Evolutionary conservation across 2,329 filamentous ascomycete species (phyloP), one percentile per base, ranked within the genome.

Genomic region (Pestalotiopsis sp.): DNA sequence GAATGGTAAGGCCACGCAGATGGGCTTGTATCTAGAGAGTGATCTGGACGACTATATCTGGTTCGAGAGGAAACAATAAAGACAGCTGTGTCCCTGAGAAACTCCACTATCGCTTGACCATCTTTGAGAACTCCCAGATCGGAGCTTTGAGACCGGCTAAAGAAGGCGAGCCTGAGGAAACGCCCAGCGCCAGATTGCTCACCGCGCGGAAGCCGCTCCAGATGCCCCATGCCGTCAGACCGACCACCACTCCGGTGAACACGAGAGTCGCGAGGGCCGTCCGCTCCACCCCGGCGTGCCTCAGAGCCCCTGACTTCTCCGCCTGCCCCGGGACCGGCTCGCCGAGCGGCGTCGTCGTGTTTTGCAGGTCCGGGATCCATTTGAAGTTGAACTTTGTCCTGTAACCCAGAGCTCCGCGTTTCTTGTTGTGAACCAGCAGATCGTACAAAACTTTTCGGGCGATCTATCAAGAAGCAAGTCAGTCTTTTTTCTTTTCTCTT

Each of bases 341-440:
- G 17, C 69, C 69, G n/a, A 64, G 58, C 14, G 69, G 66, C 3
- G 78, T 84, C 14, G 80, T 82, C 60, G 77, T 76, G 70, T 75
- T 79, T 25, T 78, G 79, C 20, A 81, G 74, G 31, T 77, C 76
- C 0, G 91, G 91, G 11, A 92, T 82, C 74, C 92, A 92, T 75
- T 93, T 91, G 79, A 94, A 92, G 23, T 91, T 88, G 74, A 94
- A 94, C 9, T 81, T 83, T 1, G 87, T 88, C 73, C 90, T 85
- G 61, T 86, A 82, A 0, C 91, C 88, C 7, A 95, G 82, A 0
- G 90, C 92, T 67, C 84, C 87, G 66, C 77, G 69, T n/a, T 76
- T 75, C 66, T 90, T 88, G 67, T 88, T 87, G 68, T 91, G 84
- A n/a, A 91, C 86, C 17, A 92, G 85, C 2, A 92, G 77, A 20